Conservation (phyloP, 2,329 filamentous ascomycete species). For the Aureobasidium vineae region DNA sequence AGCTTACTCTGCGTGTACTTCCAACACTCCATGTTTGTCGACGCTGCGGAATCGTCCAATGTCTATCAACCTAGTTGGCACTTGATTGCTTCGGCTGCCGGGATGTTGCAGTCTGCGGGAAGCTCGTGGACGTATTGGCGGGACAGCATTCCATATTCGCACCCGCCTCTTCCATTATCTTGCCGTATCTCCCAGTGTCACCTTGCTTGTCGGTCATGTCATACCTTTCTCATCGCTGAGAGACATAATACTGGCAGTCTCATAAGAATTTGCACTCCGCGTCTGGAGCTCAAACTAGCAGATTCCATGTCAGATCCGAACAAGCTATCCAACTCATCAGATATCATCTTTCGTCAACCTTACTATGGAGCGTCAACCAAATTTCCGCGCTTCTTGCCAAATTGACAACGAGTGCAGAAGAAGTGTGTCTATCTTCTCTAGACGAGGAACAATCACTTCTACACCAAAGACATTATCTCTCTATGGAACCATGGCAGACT, state of each 20-base stretch:
- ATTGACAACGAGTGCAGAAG: slow-evolving; percentile 29
- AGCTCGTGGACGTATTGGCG: slow-evolving; percentile 21
- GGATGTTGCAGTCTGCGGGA: slow-evolving; percentile 14
- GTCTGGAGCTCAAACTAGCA: not conserved
- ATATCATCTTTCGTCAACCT: not conserved
- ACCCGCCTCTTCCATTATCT: slow-evolving; percentile 16
- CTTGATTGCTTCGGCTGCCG: slow-evolving; percentile 22
- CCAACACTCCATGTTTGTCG: slow-evolving; percentile 11
- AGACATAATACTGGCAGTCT: not conserved
- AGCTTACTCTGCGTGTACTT: slow-evolving; percentile 18
- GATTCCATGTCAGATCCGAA: not conserved
- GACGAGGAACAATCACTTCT: slow-evolving; percentile 36
- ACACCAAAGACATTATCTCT: slow-evolving; percentile 31
- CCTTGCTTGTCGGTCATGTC: not conserved
- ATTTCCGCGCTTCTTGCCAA: not conserved
- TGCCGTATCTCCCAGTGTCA: slow-evolving; percentile 7
- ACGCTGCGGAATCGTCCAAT: not conserved
- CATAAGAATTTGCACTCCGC: not conserved
- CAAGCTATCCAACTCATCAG: not conserved
- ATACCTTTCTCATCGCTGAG: not conserved
- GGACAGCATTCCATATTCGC: slow-evolving; percentile 14
- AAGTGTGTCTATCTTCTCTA: slow-evolving; percentile 41
- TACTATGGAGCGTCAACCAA: not conserved
- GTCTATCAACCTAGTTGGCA: slow-evolving; percentile 20
- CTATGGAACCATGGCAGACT: slow-evolving; percentile 26